phyloP scores from a whole-genome alignment of 1,139 yeast species.

The Kurtzmaniella quercitrusa region DNA sequence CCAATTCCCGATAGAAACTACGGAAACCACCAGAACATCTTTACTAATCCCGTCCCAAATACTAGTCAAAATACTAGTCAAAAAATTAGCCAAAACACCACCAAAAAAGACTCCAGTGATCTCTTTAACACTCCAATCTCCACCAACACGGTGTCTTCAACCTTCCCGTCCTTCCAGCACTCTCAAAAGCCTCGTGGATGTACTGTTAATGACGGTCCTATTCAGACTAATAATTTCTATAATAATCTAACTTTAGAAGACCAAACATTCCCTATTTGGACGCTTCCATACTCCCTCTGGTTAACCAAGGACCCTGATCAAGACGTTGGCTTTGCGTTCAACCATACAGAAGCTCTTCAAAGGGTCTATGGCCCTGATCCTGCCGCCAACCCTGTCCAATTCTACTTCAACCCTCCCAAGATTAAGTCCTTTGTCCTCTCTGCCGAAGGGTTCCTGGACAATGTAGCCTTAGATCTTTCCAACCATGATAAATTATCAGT shows the following conservation, averaged over 20 bases:
- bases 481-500: slow-evolving; percentile 35
- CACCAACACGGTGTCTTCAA: slow-evolving; percentile 20
- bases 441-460: slow-evolving; percentile 25
- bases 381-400: slow-evolving; percentile 33
- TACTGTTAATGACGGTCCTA: slow-evolving; percentile 22
- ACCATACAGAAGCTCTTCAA: slow-evolving; percentile 40
- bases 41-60: no score
- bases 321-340: slow-evolving; percentile 38
- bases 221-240: slow-evolving; percentile 45
- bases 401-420: slow-evolving; percentile 44
- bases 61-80: no score
- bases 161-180: slow-evolving; percentile 21
- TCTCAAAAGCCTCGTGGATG: slow-evolving; percentile 32
- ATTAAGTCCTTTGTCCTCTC: slow-evolving; percentile 40
- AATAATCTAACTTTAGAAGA: slow-evolving; percentile 41
- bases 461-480: slow-evolving; percentile 16
- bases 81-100: not conserved
- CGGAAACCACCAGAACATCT: not conserved
- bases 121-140: slow-evolving; percentile 21
- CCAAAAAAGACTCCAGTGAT: slow-evolving; percentile 6
- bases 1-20: slow-evolving; percentile 3
- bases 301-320: slow-evolving; percentile 35
- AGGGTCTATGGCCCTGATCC: slow-evolving; percentile 44
- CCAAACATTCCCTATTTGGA: slow-evolving; percentile 46
- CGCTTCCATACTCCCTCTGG: slow-evolving; percentile 46